These are phyloP conservation scores for Grosmannia clavigera DNA, from an alignment of 2,329 filamentous ascomycete genomes.

Conservation along the genomic window DNA sequence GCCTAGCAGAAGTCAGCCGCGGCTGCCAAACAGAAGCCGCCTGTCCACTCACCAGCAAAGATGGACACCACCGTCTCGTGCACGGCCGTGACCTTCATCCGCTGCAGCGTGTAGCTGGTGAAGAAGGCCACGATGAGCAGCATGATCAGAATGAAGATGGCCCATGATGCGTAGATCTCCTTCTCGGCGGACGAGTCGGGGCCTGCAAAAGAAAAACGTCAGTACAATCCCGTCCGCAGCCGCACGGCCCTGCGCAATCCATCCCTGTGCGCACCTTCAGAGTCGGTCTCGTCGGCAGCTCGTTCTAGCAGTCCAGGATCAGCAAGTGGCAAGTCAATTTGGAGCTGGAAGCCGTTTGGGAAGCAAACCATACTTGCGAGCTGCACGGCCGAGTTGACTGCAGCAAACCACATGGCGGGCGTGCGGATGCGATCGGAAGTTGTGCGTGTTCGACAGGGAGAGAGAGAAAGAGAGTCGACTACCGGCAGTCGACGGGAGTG, in stretches of 20 bases:
- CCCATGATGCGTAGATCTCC: constrained; percentile 93
- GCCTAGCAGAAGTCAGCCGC: constrained; percentile 37
- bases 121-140: constrained; percentile 91
- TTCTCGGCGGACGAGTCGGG: constrained; percentile 79
- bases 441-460: no score
- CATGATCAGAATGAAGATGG: constrained; percentile 90
- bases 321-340: not conserved
- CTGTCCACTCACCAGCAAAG: constrained; percentile 60
- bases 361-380: constrained; percentile 22
- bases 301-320: constrained; percentile 20
- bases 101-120: constrained; percentile 91
- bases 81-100: constrained; percentile 92
- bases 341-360: no score
- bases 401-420: constrained; percentile 9
- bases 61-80: constrained; percentile 98
- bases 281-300: constrained; percentile 33
- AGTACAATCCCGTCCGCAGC: constrained; percentile 2
- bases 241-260: not conserved
- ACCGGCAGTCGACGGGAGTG: not conserved
- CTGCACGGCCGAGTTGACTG: constrained; percentile 24
- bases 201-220: constrained; percentile 21
- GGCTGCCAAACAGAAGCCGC: not conserved
- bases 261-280: constrained; percentile 25
- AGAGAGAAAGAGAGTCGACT: no score
- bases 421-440: not conserved